Evolutionary conservation across 352 stramenopile species (phyloP), one percentile per base, ranked within the genome.

Genomic region (Saprolegnia diclina): DNA sequence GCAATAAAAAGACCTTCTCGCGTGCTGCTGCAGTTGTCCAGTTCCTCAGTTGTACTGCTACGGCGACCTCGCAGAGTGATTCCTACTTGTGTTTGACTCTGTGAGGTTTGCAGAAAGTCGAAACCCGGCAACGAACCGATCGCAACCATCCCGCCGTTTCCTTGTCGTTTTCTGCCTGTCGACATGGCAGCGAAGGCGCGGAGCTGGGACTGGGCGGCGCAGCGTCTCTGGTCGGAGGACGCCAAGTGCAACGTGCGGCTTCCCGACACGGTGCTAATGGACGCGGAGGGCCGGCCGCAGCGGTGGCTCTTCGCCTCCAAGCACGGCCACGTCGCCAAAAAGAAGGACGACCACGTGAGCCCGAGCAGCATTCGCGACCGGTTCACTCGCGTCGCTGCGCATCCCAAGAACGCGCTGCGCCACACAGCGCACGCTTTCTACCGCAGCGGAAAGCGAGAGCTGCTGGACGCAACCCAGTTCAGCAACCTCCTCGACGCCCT

Each of bases 301-400:
- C 24, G 73, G 32, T 87, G 79, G 79, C n/a, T 87, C 13, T 82
- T 83, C 64, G 84, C 77, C 10, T 70, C 77, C 0, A 88, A 83
- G 72, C 83, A 76, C 38, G 78, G 78, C 6, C 42, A 71, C 9
- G 67, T 86, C 48, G 65, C 73, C 32, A 74, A 77, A 38, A 88
- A 83, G 73, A 81, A 82, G 44, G 11, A 67, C 22, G 5, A 55
- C 11, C 24, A 57, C 19, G 40, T 82, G 40, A 67, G 71, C 14
- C 59, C 77, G 5, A 37, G 37, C n/a, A 78, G 79, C 57, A 75
- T 82, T 24, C 71, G 76, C 0, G 79, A 87, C n/a, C 72, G 79
- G 32, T 82, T 87, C 65, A 63, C 78, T 11, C 75, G 76, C 5
- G 50, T 87, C 10, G 48, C 44, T 22, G 11, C 10, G 63, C 63